Evolutionary conservation across 169 alveolate species (phyloP).

Genomic region (Cryptosporidium ryanae): DNA sequence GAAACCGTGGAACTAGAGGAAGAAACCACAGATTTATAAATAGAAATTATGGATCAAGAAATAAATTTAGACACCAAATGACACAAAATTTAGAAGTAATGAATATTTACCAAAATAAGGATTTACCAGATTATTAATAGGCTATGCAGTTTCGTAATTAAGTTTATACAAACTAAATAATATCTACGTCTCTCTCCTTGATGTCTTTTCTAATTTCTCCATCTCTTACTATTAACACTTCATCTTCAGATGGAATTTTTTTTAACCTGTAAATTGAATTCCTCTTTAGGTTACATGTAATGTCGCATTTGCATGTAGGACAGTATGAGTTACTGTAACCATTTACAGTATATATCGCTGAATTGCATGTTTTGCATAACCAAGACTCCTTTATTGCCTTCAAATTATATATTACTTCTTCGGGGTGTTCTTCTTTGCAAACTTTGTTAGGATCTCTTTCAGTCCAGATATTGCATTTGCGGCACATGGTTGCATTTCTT

Average conservation of each 20-base stretch:
- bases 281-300: slow-evolving; percentile 17
- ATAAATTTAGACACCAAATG: slow-evolving; percentile 8
- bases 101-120: neutral
- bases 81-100: neutral
- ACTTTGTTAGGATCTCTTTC: slow-evolving; percentile 9
- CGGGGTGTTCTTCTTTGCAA: slow-evolving; percentile 53
- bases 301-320: slow-evolving; percentile 41
- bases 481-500: slow-evolving; percentile 30
- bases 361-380: slow-evolving; percentile 51
- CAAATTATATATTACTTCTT: slow-evolving; percentile 10
- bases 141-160: neutral
- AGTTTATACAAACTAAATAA: neutral
- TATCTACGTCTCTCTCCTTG: neutral
- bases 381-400: slow-evolving; percentile 54
- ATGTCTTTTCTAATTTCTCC: slow-evolving; percentile 16
- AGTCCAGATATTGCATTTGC: slow-evolving; percentile 56
- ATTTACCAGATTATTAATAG: slow-evolving; percentile 30
- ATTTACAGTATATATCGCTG: slow-evolving; percentile 15
- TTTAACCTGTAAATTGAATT: slow-evolving; percentile 48
- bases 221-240: slow-evolving; percentile 19
- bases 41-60: neutral
- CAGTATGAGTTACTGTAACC: slow-evolving; percentile 50
- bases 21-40: slow-evolving; percentile 5
- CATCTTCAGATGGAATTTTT: neutral
- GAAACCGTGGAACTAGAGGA: slow-evolving; percentile 25